Conservation (phyloP, 305 asterid species). For the Solanum hybrid region DNA sequence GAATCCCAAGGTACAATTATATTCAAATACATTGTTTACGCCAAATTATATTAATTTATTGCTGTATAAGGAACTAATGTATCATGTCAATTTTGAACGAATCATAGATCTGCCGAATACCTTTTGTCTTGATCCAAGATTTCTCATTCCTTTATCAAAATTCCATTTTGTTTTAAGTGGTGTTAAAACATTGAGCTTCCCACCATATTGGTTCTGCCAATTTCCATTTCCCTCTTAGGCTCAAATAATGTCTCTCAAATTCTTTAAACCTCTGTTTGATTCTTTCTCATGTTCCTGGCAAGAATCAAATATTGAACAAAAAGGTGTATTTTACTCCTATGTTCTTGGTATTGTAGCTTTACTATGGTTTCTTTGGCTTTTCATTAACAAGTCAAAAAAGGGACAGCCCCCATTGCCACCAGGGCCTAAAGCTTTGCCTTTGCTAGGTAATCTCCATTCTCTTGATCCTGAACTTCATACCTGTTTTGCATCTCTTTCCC, state of each 20-base stretch:
- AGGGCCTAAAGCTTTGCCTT: conserved; percentile 61
- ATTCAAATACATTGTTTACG: background rate
- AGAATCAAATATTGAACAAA: background rate
- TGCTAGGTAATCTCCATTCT: conserved; percentile 60
- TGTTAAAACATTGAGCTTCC: background rate
- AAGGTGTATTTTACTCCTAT: conserved; percentile 1
- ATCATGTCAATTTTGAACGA: background rate
- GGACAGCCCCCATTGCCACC: conserved; percentile 30
- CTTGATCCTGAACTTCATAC: conserved; percentile 59
- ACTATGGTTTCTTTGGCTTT: conserved; percentile 10
- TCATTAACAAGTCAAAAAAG: conserved; percentile 14
- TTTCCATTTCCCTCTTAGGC: background rate
- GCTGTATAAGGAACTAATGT: background rate
- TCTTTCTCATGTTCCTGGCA: background rate
- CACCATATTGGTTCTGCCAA: background rate
- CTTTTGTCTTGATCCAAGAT: background rate
- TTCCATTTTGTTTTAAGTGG: background rate
- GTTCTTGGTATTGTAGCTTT: conserved; percentile 11
- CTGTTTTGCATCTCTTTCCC: conserved; percentile 36
- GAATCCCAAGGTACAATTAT: background rate
- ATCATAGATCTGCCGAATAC: background rate
- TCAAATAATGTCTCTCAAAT: background rate
- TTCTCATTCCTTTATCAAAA: background rate
- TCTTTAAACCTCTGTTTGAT: background rate
- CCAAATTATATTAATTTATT: background rate